These are phyloP conservation scores for Trichophaea hybrida DNA, from an alignment of 2,329 filamentous ascomycete species.

Conservation along the genomic window DNA sequence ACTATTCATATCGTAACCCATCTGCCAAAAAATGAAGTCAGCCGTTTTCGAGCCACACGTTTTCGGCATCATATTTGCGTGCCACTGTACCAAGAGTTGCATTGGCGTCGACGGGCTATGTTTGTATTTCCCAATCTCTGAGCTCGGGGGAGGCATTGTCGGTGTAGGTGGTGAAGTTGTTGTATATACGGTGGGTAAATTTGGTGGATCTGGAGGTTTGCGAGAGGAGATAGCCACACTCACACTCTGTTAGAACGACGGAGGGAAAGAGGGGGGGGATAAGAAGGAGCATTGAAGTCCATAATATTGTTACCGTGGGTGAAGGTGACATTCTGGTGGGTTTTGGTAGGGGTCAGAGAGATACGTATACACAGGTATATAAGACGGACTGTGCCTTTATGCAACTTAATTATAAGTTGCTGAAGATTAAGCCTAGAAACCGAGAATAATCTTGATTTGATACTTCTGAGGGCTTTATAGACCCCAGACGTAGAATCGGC, in stretches of 20 bases:
- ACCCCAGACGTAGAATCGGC: no score
- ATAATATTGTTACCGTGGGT: background rate
- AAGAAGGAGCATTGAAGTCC: background rate
- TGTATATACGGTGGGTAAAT: conserved; percentile 18
- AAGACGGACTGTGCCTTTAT: no score
- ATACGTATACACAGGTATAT: no score
- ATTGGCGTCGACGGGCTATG: conserved; percentile 11
- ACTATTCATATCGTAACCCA: conserved; percentile 6
- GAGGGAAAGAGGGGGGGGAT: background rate
- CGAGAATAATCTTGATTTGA: no score
- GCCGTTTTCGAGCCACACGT: conserved; percentile 19
- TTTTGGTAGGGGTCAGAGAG: no score
- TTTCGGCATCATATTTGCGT: conserved; percentile 15
- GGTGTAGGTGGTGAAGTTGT: conserved; percentile 15
- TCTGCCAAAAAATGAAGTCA: conserved; percentile 16
- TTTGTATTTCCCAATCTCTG: conserved; percentile 19
- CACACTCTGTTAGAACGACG: conserved; percentile 4
- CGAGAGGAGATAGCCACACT: conserved; percentile 16
- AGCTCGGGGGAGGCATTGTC: conserved; percentile 7
- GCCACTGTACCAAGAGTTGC: conserved; percentile 4
- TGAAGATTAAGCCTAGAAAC: no score
- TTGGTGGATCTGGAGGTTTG: conserved; percentile 9
- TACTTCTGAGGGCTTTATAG: no score
- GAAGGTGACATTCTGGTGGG: no score
- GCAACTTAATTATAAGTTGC: no score